phyloP scores from a whole-genome alignment of 1,284 basidiomycete genomes.

The Neolentinus lepideus region DNA sequence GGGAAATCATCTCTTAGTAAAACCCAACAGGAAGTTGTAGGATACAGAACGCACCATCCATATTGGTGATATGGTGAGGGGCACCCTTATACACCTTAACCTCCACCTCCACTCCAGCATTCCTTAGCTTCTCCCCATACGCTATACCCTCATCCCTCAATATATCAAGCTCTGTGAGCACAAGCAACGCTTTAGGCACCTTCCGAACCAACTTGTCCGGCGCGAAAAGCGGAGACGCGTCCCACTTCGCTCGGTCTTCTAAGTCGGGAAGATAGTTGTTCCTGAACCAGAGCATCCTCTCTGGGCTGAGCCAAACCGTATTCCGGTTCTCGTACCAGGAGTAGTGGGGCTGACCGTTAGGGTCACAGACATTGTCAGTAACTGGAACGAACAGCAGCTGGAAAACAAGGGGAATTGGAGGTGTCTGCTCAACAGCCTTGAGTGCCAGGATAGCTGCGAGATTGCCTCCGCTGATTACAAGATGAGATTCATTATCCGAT shows the following conservation, averaged over 20 bases:
- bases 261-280: slow-evolving; percentile 59
- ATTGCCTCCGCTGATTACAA: slow-evolving; percentile 52
- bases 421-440: slow-evolving; percentile 43
- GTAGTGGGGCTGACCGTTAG: slow-evolving; percentile 28
- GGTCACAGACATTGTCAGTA: slow-evolving; percentile 58
- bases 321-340: slow-evolving; percentile 55
- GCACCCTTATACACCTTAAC: slow-evolving; percentile 50
- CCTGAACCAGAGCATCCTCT: slow-evolving; percentile 68
- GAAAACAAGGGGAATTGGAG: slow-evolving; percentile 51
- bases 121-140: slow-evolving; percentile 54
- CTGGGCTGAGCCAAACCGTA: slow-evolving; percentile 53
- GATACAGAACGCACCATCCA: slow-evolving; percentile 43
- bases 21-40: neutral
- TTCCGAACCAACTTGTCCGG: slow-evolving; percentile 44
- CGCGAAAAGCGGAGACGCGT: slow-evolving; percentile 63
- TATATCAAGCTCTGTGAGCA: slow-evolving; percentile 60
- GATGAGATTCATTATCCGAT: neutral
- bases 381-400: slow-evolving; percentile 67
- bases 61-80: slow-evolving; percentile 64
- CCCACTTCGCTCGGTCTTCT: slow-evolving; percentile 54
- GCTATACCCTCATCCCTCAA: slow-evolving; percentile 59
- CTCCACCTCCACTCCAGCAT: slow-evolving; percentile 47
- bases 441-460: slow-evolving; percentile 61
- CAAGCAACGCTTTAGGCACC: slow-evolving; percentile 55
- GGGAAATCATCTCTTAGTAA: too few relatives aligned